Base-by-base conservation (phyloP, 345 rosid genomes). In the Bruguiera gymnorhiza region DNA sequence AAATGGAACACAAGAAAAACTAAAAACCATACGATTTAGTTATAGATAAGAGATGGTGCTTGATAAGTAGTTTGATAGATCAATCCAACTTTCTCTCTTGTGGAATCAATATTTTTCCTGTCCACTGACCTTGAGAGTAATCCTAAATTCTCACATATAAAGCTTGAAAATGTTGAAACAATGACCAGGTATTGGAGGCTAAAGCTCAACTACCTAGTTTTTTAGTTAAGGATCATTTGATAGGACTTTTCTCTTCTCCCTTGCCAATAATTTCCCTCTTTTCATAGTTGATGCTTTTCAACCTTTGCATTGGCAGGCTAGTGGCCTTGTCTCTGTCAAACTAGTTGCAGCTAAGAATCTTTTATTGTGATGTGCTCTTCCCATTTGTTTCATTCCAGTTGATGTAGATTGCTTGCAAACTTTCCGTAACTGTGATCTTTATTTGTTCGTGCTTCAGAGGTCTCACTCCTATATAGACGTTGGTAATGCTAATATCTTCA, bases 391-490 rank as follows among this genome's bases (percentile, higher is more conserved):
- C 18, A 3, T 43, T 11, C 5, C 18, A 15, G 50, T 43, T 39
- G 53, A 6, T 68, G 2, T 16, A 75, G 48, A 57, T 55, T 63
- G 52, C 76, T 75, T 20, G 68, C 51, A 60, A 37, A 24, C 65
- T 7, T 18, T 51, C 53, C 61, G 59, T 69, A 69, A 27, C 13
- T 46, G 32, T 39, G 67, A 51, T 46, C 36, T 64, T 63, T 13
- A 55, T 76, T 46, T 62, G 15, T 68, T 73, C 77, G 63, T 76
- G 76, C 61, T 76, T 74, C 89, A 96, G 99, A 81, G 88, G 63
- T 85, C 86, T 6, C 78, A 62, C 54, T 80, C 83, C 61, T 88
- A 72, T 62, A 64, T 84, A 67, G 85, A 75, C 50, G 82, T 78
- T 19, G 89, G 76, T 67, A 75, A 76, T 76, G 62, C 80, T 43